phyloP scores from a whole-genome alignment of 345 rosid species.

The Salix arbutifolia region DNA sequence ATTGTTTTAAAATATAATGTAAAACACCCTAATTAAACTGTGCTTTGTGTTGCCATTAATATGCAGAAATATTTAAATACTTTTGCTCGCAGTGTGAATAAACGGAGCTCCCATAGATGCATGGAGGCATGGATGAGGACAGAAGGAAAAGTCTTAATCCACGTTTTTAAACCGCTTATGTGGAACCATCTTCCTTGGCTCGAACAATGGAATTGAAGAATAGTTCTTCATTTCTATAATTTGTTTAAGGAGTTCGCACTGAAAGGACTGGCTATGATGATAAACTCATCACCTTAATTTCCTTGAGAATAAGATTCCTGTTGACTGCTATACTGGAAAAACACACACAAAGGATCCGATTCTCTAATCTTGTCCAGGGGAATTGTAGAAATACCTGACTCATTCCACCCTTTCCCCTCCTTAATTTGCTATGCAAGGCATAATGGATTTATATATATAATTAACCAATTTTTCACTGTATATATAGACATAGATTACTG shows the following conservation, averaged over 20 bases:
- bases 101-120: slow-evolving; percentile 8
- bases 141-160: neutral
- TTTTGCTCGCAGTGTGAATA: neutral
- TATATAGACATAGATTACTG: no score
- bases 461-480: no score
- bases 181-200: neutral
- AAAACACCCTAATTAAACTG: neutral
- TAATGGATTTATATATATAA: no score
- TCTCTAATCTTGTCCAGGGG: neutral
- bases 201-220: no score
- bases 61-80: neutral
- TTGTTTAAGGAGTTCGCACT: no score
- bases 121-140: neutral
- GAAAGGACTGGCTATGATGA: neutral
- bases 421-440: no score
- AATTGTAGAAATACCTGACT: neutral
- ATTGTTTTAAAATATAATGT: no score
- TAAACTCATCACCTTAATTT: no score
- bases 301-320: neutral
- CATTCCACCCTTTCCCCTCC: neutral
- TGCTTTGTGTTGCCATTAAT: neutral
- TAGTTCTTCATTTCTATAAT: no score
- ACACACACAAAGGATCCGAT: neutral
- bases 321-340: neutral
- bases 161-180: neutral